A percentile compares a stretch with the other conserved stretches of the same genome.
These are phyloP conservation scores for Ustilago crameri DNA, from an alignment of 1,284 basidiomycete genomes.

Conservation along the genomic window DNA sequence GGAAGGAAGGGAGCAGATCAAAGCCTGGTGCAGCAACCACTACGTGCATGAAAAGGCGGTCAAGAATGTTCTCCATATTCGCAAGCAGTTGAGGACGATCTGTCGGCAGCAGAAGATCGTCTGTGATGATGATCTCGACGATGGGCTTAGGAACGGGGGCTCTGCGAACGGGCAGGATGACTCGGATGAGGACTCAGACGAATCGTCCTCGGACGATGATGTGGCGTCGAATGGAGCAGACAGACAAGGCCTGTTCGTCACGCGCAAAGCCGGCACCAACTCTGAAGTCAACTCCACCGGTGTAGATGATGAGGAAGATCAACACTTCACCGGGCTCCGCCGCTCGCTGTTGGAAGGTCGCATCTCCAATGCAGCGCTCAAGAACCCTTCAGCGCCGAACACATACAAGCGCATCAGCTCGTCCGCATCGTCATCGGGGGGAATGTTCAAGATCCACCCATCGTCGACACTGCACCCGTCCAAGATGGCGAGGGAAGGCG, in stretches of 20 bases:
- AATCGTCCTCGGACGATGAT: background rate
- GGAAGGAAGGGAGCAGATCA: conserved; percentile 69
- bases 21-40: conserved; percentile 62
- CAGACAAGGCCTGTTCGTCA: conserved; percentile 27
- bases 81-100: conserved; percentile 56
- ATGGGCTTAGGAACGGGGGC: background rate
- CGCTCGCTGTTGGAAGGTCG: conserved; percentile 52
- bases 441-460: conserved; percentile 63
- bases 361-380: conserved; percentile 50
- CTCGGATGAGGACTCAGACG: conserved; percentile 7
- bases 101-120: conserved; percentile 56
- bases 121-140: conserved; percentile 54
- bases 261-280: conserved; percentile 14
- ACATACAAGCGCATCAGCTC: conserved; percentile 48
- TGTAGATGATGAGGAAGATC: conserved; percentile 20
- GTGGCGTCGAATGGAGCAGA: background rate
- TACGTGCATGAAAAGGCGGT: conserved; percentile 59
- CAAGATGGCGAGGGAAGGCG: conserved; percentile 26
- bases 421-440: conserved; percentile 16
- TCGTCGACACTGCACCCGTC: conserved; percentile 52
- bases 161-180: background rate
- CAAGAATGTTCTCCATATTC: conserved; percentile 58
- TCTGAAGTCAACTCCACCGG: background rate
- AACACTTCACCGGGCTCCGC: conserved; percentile 42
- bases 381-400: conserved; percentile 50